Evolutionary conservation across 257 asterid species (phyloP), one percentile per base, ranked within the genome.

Genomic region (Plantago elongata): DNA sequence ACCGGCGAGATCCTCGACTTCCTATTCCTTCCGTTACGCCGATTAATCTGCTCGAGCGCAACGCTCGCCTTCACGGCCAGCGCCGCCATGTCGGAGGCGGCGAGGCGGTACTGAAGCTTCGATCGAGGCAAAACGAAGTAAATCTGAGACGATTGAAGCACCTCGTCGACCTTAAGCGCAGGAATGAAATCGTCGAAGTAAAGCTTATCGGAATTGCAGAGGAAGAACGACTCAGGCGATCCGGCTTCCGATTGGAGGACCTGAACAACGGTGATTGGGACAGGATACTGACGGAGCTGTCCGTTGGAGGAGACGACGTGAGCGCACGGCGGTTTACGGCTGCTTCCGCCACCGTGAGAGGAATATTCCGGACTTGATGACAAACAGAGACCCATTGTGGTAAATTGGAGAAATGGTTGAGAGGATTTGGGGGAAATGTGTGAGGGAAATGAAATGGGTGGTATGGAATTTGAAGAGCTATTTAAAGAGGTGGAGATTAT

Each of bases 11-110:
- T 81, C 14, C 85, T 75, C n/a, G 90, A 13, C 40, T 68, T 78
- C 44, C 70, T 77, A 42, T 66, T 74, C 49, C 81, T 76, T 2
- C 78, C 73, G 66, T 1, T 44, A 45, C 48, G 74, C 42, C 48
- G 61, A 64, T 45, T 72, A 63, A 66, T 69, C 16, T 60, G 61
- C 17, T 71, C 67, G 0, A 80, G 70, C 14, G 91, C 96, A 18
- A 69, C 60, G 79, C 89, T 79, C 9, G 96, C 96, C 70, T 83
- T 84, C 7, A 88, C 87, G 10, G 96, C 94, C 18, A 84, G 59
- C 29, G 88, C 81, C n/a, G 90, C 96, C 96, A 87, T 84, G 10
- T 87, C 94, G 13, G 96, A 62, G 17, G 91, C 91, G 4, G 77
- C 82, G 9, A 88, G 69, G 42, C 75, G 78, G 30, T 71, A 77